Base-by-base conservation (phyloP, 805 yeast species). In the Jamesozyma jinghongensis region DNA sequence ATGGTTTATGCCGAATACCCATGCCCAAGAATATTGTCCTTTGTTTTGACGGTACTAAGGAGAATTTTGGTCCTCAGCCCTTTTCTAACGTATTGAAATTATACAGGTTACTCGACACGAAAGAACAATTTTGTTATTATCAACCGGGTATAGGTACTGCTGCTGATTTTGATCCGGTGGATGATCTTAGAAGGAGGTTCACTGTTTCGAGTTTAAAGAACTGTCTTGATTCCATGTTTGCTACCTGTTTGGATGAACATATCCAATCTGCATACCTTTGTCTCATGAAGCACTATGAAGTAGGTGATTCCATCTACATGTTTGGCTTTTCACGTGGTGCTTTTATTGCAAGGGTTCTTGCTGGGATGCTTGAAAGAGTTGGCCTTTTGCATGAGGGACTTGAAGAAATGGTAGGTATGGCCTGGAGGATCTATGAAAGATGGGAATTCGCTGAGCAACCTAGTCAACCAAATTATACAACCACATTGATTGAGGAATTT, bases 241-340 rank as follows among this genome's bases (percentile, higher is more conserved):
- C 84, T 0, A 70, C 63, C 39, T 63, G 77, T 6, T 59, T 80
- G 29, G 79, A 73, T 45, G 57, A 61, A 8, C 85, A 80, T 50
- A 76, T 79, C 14, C 65, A 70, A 17, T 69, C 73, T 12, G 84
- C 82, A 1, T 79, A 78, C 51, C 56, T 58, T 8, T 78, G 69
- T 48, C 57, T 79, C 30, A 69, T 75, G 68, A 59, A 62, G 29
- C 64, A 65, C 49, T 77, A 75, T 48, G 57, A 60, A 32, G 51
- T 54, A 1, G 79, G 77, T 0, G 83, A 77, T 50, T 63, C 57
- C 38, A 69, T 79, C 12, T 74, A 59, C 44, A 56, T 79, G 49
- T 73, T 78, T 63, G 85, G 85, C 0, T 78, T 76, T 36, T 65
- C 72, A 38, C 65, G 86, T 22, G 87, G 86, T 10, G 80, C 84